phyloP scores from a whole-genome alignment of 441 rosid species.

The Sinapis alba region DNA sequence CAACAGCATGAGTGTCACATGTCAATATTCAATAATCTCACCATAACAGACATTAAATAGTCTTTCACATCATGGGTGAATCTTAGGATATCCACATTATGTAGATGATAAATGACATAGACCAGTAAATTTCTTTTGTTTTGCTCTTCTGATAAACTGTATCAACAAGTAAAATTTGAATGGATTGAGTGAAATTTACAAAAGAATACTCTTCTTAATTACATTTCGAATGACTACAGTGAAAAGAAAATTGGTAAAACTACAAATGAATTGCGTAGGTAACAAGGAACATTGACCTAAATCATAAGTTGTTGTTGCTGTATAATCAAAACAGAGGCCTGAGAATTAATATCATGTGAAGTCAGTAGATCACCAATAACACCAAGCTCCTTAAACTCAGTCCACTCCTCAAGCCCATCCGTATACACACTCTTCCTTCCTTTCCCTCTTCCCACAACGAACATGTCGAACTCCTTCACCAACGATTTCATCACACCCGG shows the following conservation, averaged over 20 bases:
- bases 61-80: background rate
- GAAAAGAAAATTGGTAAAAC: background rate
- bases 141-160: background rate
- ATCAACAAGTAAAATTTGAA: background rate
- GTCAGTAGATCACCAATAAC: constrained; percentile 43
- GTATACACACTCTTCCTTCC: constrained; percentile 32
- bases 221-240: constrained; percentile 8
- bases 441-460: constrained; percentile 40
- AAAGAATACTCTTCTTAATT: constrained; percentile 4
- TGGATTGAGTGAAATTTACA: constrained; percentile 6
- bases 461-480: constrained; percentile 32
- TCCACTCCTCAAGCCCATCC: constrained; percentile 47
- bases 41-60: background rate
- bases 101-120: background rate
- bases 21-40: background rate
- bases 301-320: constrained; percentile 32
- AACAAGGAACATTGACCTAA: constrained; percentile 1
- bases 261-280: constrained; percentile 1
- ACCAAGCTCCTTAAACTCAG: constrained; percentile 47
- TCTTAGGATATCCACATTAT: background rate
- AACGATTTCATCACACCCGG: constrained; percentile 14
- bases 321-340: constrained; percentile 32
- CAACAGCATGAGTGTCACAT: constrained; percentile 30
- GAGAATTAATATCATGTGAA: constrained; percentile 33
- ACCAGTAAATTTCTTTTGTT: background rate